These are phyloP conservation scores for Vanderwaltozyma tropicalis DNA, from an alignment of 805 yeast species.

Conservation along the genomic window DNA sequence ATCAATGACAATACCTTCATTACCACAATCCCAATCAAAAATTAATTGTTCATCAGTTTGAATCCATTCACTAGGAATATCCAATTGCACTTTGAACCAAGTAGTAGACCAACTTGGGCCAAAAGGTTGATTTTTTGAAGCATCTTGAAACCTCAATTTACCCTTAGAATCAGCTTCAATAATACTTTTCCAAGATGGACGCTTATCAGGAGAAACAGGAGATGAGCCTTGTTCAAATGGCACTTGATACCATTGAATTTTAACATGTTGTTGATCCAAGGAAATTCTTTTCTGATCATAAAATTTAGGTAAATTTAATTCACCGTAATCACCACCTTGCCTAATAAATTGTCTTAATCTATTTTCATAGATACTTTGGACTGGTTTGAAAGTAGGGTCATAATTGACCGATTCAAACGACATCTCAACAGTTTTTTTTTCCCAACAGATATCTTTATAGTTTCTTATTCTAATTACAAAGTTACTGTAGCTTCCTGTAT, in stretches of 20 bases:
- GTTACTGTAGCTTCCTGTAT: no score
- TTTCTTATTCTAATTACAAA: no score
- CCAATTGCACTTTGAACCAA: slow-evolving; percentile 69
- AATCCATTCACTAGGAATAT: slow-evolving; percentile 47
- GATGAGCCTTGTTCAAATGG: slow-evolving; percentile 42
- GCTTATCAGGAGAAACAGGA: slow-evolving; percentile 28
- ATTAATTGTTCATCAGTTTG: slow-evolving; percentile 41
- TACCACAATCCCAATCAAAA: slow-evolving; percentile 75
- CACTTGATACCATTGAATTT: slow-evolving; percentile 59
- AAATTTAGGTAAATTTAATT: slow-evolving; percentile 71
- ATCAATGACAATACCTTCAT: slow-evolving; percentile 75
- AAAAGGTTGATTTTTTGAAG: slow-evolving; percentile 61
- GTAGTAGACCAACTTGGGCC: slow-evolving; percentile 98
- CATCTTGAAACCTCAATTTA: slow-evolving; percentile 38
- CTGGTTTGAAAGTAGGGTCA: slow-evolving; percentile 55
- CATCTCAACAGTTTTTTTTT: slow-evolving; percentile 3
- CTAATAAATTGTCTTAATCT: slow-evolving; percentile 52
- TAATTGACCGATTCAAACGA: slow-evolving; percentile 20
- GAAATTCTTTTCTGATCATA: slow-evolving; percentile 50
- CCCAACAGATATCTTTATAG: no score
- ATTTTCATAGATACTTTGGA: slow-evolving; percentile 46
- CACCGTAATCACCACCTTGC: slow-evolving; percentile 65
- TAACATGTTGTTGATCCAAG: slow-evolving; percentile 36
- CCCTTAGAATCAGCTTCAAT: slow-evolving; percentile 17
- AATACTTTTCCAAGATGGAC: slow-evolving; percentile 27